phyloP scores from a whole-genome alignment of 768 basidiomycete species.

The Inosperma sp. region DNA sequence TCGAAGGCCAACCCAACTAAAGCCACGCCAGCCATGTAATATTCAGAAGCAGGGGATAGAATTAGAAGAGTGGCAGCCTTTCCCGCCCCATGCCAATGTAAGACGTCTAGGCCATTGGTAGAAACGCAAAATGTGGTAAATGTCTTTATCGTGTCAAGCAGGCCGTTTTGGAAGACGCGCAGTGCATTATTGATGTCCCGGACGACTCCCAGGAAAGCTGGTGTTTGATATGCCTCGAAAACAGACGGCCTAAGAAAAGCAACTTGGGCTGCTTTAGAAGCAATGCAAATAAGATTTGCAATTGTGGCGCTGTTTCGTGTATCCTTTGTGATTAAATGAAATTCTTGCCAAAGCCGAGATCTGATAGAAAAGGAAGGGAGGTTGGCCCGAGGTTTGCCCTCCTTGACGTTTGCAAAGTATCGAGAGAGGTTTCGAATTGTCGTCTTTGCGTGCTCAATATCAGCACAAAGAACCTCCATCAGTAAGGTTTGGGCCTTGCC shows the following conservation, averaged over 20 bases:
- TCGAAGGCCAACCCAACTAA: conserved; percentile 85
- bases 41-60: conserved; percentile 73
- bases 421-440: conserved; percentile 31
- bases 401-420: conserved; percentile 24
- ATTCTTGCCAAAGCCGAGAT: conserved; percentile 62
- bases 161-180: conserved; percentile 51
- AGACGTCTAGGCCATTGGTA: conserved; percentile 47
- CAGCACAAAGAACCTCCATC: conserved; percentile 27
- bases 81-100: conserved; percentile 52
- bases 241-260: conserved; percentile 53
- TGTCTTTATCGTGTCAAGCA: conserved; percentile 56
- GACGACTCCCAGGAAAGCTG: conserved; percentile 33
- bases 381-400: conserved; percentile 10
- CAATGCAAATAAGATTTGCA: conserved; percentile 50
- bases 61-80: conserved; percentile 62
- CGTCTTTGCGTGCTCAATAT: conserved; percentile 29
- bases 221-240: conserved; percentile 36
- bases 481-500: conserved; percentile 32
- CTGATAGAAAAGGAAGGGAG: conserved; percentile 42
- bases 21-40: conserved; percentile 72
- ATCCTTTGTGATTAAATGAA: conserved; percentile 52
- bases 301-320: conserved; percentile 56
- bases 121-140: conserved; percentile 61
- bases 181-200: conserved; percentile 61
- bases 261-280: conserved; percentile 61